These are phyloP conservation scores for Globisporangium abappressorium DNA, from an alignment of 352 stramenopile genomes.

Conservation along the genomic window DNA sequence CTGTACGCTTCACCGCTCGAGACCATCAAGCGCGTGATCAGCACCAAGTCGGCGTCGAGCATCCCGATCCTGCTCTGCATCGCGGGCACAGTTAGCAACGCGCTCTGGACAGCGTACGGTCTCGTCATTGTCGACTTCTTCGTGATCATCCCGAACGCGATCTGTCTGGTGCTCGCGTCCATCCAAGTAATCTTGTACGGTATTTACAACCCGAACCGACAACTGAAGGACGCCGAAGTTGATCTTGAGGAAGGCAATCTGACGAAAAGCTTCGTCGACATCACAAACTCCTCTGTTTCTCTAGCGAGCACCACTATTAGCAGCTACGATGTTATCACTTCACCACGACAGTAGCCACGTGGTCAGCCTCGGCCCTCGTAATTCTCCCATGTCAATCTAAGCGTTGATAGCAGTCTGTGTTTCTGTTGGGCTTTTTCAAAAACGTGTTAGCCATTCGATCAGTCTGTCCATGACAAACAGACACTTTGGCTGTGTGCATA, in stretches of 20 bases:
- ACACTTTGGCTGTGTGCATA: not conserved
- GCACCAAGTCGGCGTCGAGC: slow-evolving; percentile 25
- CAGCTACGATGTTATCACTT: too few relatives aligned
- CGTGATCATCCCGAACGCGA: slow-evolving; percentile 39
- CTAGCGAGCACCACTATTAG: too few relatives aligned
- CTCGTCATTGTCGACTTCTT: slow-evolving; percentile 22
- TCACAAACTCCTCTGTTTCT: too few relatives aligned
- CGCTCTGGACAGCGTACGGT: slow-evolving; percentile 37
- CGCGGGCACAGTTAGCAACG: slow-evolving; percentile 31
- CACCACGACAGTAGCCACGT: too few relatives aligned
- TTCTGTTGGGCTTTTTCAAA: too few relatives aligned
- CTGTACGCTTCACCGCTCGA: slow-evolving; percentile 35
- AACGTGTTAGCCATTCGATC: too few relatives aligned
- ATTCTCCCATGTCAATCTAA: too few relatives aligned
- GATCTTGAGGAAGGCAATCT: not conserved
- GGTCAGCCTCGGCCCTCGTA: too few relatives aligned
- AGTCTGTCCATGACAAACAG: too few relatives aligned
- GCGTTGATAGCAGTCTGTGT: too few relatives aligned
- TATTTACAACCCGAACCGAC: slow-evolving; percentile 18
- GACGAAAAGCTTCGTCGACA: too few relatives aligned
- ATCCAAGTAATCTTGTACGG: slow-evolving; percentile 45
- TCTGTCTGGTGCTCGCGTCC: slow-evolving; percentile 29
- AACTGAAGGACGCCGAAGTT: not conserved
- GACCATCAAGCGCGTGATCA: slow-evolving; percentile 29
- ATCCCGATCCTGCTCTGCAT: slow-evolving; percentile 30